Conservation (phyloP, 495 filamentous ascomycete genomes). For the Penicillium waksmanii region DNA sequence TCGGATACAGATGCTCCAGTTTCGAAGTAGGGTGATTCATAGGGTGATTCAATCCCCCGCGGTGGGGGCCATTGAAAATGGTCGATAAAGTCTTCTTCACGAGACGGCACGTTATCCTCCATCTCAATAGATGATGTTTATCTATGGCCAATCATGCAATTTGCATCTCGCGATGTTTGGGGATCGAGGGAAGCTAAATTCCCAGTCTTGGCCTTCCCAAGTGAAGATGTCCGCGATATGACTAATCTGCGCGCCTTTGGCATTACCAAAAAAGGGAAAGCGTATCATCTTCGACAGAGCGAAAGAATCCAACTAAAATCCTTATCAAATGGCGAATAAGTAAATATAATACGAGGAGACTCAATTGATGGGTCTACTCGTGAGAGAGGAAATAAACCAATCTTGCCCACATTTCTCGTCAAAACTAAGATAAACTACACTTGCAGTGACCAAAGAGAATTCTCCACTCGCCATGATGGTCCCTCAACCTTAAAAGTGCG, state of each 20-base stretch:
- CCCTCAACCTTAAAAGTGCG: conserved; percentile 5
- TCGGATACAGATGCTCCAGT: not conserved
- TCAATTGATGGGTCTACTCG: too few species aligned
- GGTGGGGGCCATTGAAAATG: not conserved
- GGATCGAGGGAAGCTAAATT: not conserved
- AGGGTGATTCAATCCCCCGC: conserved; percentile 1
- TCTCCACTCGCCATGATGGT: not conserved
- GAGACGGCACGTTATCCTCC: not conserved
- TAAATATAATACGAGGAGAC: too few species aligned
- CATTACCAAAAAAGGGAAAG: conserved; percentile 6
- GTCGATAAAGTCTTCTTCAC: not conserved
- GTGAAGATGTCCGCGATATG: not conserved
- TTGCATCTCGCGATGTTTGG: not conserved
- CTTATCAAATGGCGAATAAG: too few species aligned
- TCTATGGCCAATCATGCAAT: not conserved
- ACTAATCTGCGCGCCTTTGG: conserved; percentile 12
- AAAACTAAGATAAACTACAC: not conserved
- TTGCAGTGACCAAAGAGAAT: not conserved
- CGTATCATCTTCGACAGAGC: not conserved
- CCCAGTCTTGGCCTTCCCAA: not conserved
- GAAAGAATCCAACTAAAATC: too few species aligned
- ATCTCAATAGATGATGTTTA: not conserved
- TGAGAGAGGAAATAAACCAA: not conserved
- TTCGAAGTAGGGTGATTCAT: not conserved
- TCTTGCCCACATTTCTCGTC: not conserved